Evolutionary conservation across 2,329 filamentous ascomycete genomes (phyloP), one percentile per base, ranked within the genome.

Genomic region (Triangularia setosa): DNA sequence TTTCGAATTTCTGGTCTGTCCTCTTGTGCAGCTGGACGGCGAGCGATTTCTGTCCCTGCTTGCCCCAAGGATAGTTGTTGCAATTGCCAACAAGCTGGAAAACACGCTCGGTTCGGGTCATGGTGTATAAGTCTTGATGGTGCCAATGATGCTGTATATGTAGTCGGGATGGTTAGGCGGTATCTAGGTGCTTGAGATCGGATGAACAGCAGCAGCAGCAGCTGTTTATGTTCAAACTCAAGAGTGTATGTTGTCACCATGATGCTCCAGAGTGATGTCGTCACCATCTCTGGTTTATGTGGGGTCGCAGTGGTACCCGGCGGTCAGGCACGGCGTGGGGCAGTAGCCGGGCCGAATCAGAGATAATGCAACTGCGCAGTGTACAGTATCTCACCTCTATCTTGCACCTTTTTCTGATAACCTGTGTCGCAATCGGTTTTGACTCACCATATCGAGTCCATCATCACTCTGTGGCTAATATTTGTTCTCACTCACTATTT

Each of bases 61-160:
- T 90, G 2, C 90, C 90, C 89, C 90, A 93, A 11, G 84, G 81
- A 68, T 91, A 91, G 69, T 87, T 81, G 75, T 87, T 81, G 71
- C 79, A 80, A 23, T 76, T 77, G 59, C 80, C 79, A 64, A 73
- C 74, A n/a, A 83, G 75, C 69, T 82, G 80, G 66, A 83, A 80
- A 3, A 82, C 75, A 27, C 70, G 71, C 18, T 65, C 62, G 6
- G 67, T 61, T 18, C 40, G 40, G 8, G 40, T 48, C 40, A 48
- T 48, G 30, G 30, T 33, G 30, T 8, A 33, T 16, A 9, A n/a
- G n/a, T 9, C 8, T 33, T 33, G 30, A 3, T 9, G 12, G 14
- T 33, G 30, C 7, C 8, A 3, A 21, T 18, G 40, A 8, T 48
- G 40, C n/a, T 40, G n/a, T 48, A 18, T 18, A 16, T 48, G n/a